Conservation (phyloP, 805 yeast genomes). For the Barnettozyma pratensis region DNA sequence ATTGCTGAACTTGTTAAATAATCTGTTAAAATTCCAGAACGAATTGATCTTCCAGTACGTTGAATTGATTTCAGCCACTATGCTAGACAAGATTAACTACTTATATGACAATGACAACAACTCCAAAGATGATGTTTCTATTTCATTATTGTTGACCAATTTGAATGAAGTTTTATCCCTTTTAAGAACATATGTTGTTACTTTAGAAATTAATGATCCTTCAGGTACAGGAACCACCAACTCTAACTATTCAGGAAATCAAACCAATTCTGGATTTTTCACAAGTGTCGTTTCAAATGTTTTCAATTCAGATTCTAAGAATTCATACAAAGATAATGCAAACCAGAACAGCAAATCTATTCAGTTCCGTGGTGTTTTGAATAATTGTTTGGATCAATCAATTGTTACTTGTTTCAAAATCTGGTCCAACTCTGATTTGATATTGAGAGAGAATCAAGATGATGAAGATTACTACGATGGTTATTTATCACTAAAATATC, state of each 20-base stretch:
- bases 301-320: slow-evolving; percentile 58
- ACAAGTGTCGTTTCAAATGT: slow-evolving; percentile 73
- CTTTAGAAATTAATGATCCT: slow-evolving; percentile 41
- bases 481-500: slow-evolving; percentile 37
- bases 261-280: slow-evolving; percentile 35
- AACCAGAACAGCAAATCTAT: not conserved
- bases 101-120: slow-evolving; percentile 13
- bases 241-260: slow-evolving; percentile 35
- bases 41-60: slow-evolving; percentile 22
- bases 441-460: slow-evolving; percentile 14
- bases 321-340: not conserved
- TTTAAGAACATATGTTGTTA: slow-evolving; percentile 35
- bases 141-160: slow-evolving; percentile 46
- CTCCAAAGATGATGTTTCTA: slow-evolving; percentile 37
- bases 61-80: slow-evolving; percentile 18
- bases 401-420: slow-evolving; percentile 49
- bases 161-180: slow-evolving; percentile 57
- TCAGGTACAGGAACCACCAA: not conserved
- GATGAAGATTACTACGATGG: slow-evolving; percentile 21
- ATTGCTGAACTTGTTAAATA: slow-evolving; percentile 17
- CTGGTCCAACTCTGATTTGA: slow-evolving; percentile 66
- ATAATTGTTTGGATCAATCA: slow-evolving; percentile 56
- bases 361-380: slow-evolving; percentile 15
- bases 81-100: slow-evolving; percentile 18
- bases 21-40: slow-evolving; percentile 21